Evolutionary conservation across 176 grass and related monocot species (phyloP), one percentile per base, ranked within the genome.

Genomic region (Paspalum notatum): DNA sequence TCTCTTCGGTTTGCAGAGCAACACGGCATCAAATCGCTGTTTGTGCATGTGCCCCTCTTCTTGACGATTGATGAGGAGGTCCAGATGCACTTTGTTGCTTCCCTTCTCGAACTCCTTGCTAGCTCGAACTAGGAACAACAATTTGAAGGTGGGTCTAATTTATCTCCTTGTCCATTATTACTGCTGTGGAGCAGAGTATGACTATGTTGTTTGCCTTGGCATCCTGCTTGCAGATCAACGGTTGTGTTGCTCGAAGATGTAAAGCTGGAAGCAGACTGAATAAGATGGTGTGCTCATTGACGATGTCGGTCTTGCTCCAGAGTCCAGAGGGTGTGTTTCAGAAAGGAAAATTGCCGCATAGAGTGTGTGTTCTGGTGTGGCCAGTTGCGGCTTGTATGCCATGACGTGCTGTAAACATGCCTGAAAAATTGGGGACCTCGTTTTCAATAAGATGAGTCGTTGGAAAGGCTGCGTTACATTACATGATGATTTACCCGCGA

Each of bases 1-100:
- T 98, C 95, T 6, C 92, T 98, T 76, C 84, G 88, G 86, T 98
- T 98, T 12, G 83, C 84, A 2, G 95, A 95, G 80, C 86, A 95
- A 64, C 82, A 91, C 1, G 76, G 88, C 42, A 93, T 98, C 44
- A 86, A 94, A 60, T 98, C 95, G 37, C 88, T 98, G 43, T 98
- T 98, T 48, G 95, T 98, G 56, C 95, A 98, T 70, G 92, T 98
- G 44, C 95, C 95, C 26, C 95, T 98, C 59, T 98, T 98, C 84
- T 81, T 75, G 70, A 93, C 90, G 39, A 89, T 98, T 16, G 92
- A 98, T 12, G 88, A 98, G 83, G 82, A 90, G 78, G 86, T 94
- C 47, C 95, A 98, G 84, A 98, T 98, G 90, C 87, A 93, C 85
- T 95, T 98, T 52, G 88, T 56, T 2, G 84, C 74, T 78, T 93